Base-by-base conservation (phyloP, 148 eudicot genomes). In the Rhododendron henanense region DNA sequence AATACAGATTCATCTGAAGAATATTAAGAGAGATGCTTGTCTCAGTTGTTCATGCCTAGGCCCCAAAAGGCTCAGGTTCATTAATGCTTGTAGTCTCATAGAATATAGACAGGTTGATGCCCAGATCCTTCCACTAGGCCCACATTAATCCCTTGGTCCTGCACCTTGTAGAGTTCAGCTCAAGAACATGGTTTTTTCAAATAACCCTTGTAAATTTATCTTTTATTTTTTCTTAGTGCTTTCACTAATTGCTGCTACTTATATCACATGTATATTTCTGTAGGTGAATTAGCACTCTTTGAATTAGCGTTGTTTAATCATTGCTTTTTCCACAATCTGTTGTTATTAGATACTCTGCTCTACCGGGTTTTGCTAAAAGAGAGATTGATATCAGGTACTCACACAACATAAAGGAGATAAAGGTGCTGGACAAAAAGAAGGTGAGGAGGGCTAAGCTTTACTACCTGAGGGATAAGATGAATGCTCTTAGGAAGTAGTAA, bases 371-470 rank as follows among this genome's bases (percentile, higher is more conserved):
- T 23, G 63, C 81, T 55, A 59, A 78, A 25, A 61, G 57, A 61
- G 85, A 82, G 61, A 87, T 67, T 87, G 82, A 77, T 90, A 73
- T 59, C 91, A 96, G 97, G 94, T 95, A 93, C 88, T 97, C 98
- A 47, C 98, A 98, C 1, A 95, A 97, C 90, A 92, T 96, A 71
- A 96, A 95, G 93, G 98, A 96, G 92, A 91, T 95, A 67, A 91
- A 90, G 89, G 93, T 97, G 87, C 85, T 95, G 87, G 98, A 95
- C 85, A 95, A 93, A 92, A 95, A 92, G 94, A 94, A 92, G 89
- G 98, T 97, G 84, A 93, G 98, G 89, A 93, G 98, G 92, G 98
- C 98, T 86, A 97, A 97, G 93, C 93, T 96, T 45, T 96, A 96
- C 92, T 94, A 94, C 84, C 94, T 95, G 63, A 92, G 99, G 88